Evolutionary conservation across 257 asterid genomes (phyloP).

Genomic region (Phtheirospermum japonicum): DNA sequence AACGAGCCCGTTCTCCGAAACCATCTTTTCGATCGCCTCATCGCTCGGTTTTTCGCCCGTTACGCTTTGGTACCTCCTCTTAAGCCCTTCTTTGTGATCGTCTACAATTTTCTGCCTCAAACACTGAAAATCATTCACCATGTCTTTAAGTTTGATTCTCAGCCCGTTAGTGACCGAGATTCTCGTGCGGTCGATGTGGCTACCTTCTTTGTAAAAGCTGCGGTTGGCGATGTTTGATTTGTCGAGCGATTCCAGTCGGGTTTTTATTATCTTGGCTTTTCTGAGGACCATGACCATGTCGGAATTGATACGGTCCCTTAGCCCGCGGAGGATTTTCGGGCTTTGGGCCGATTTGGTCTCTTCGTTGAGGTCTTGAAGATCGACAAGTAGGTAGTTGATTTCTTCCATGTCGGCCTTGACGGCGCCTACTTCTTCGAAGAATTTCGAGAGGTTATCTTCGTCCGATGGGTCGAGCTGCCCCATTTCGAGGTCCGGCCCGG

Average conservation of each 20-base stretch:
- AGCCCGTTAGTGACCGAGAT: constrained; percentile 66
- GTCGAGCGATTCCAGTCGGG: constrained; percentile 60
- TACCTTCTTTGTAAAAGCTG: constrained; percentile 38
- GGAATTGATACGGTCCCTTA: constrained; percentile 61
- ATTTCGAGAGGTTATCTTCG: constrained; percentile 49
- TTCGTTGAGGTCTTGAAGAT: constrained; percentile 62
- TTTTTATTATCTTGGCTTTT: constrained; percentile 60
- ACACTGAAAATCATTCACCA: constrained; percentile 68
- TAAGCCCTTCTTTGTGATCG: constrained; percentile 63
- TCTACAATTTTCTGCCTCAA: constrained; percentile 51
- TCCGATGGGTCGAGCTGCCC: constrained; percentile 63
- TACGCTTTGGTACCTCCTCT: constrained; percentile 39
- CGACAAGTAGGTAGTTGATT: constrained; percentile 52
- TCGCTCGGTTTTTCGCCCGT: constrained; percentile 59
- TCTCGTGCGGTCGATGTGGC: constrained; percentile 62
- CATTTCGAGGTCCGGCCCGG: constrained; percentile 57
- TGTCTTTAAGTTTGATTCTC: constrained; percentile 52
- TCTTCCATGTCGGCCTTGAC: constrained; percentile 71
- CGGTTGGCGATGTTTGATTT: constrained; percentile 54
- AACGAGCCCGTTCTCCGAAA: too few relatives aligned
- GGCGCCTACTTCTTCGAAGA: constrained; percentile 56
- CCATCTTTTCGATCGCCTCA: too few relatives aligned
- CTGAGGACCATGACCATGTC: constrained; percentile 55
- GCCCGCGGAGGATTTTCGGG: constrained; percentile 54
- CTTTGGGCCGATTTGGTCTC: constrained; percentile 51